Evolutionary conservation across 805 yeast species (phyloP).

Genomic region (Jamesozyma jinghongensis): DNA sequence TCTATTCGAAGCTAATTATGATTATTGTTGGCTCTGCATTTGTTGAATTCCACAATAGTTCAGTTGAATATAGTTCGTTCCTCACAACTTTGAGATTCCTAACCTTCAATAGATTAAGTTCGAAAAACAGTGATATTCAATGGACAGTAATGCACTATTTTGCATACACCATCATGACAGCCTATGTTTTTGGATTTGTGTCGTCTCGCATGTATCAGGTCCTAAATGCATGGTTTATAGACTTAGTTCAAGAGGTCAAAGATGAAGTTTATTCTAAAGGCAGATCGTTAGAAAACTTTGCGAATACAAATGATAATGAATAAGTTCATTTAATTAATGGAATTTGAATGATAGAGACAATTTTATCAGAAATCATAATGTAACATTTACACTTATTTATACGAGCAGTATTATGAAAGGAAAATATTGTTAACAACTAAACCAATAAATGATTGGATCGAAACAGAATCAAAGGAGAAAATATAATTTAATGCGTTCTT

Average conservation of each 20-base stretch:
- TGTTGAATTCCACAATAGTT: neutral
- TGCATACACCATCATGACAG: conserved; percentile 6
- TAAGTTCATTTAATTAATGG: neutral
- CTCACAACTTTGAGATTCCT: conserved; percentile 10
- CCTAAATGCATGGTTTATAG: conserved; percentile 18
- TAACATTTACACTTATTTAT: too few relatives aligned
- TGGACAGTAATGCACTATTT: conserved; percentile 19
- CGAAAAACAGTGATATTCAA: conserved; percentile 2
- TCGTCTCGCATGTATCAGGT: conserved; percentile 2
- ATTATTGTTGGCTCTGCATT: neutral
- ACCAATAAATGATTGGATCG: too few relatives aligned
- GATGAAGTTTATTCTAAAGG: conserved; percentile 51
- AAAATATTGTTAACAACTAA: too few relatives aligned
- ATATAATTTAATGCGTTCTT: neutral
- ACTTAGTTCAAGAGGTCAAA: conserved; percentile 37
- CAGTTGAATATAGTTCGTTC: conserved; percentile 4
- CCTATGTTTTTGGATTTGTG: conserved; percentile 6
- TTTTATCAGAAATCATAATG: too few relatives aligned
- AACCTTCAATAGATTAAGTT: neutral
- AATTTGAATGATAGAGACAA: too few relatives aligned
- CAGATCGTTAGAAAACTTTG: conserved; percentile 40
- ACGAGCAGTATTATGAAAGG: too few relatives aligned
- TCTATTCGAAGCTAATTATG: neutral
- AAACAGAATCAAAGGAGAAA: neutral
- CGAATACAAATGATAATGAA: neutral